Conservation (phyloP, 495 filamentous ascomycete genomes). For the Massariosphaeria phaeospora region DNA sequence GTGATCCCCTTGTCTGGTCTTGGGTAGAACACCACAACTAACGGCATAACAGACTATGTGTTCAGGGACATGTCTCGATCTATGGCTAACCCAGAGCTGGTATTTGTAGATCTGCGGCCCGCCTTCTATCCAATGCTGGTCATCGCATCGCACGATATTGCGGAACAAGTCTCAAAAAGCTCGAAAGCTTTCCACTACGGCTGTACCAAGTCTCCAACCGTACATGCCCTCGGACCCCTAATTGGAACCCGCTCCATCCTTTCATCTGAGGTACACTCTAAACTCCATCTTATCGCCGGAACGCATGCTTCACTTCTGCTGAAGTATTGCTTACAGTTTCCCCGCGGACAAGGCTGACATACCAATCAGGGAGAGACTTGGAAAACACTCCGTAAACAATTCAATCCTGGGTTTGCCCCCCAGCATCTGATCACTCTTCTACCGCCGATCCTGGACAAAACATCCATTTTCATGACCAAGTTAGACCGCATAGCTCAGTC, state of each 20-base stretch:
- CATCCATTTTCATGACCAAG: conserved; percentile 19
- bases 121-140: conserved; percentile 34
- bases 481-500: conserved; percentile 20
- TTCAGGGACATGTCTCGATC: conserved; percentile 12
- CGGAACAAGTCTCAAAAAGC: conserved; percentile 36
- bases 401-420: conserved; percentile 33
- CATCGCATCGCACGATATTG: conserved; percentile 15
- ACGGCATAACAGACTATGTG: conserved; percentile 30
- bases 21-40: too few species aligned
- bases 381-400: conserved; percentile 26
- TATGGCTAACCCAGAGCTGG: conserved; percentile 3
- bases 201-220: conserved; percentile 43
- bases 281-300: background rate
- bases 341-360: background rate
- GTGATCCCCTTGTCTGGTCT: too few species aligned
- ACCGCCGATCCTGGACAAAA: conserved; percentile 27
- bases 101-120: conserved; percentile 38
- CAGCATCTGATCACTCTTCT: conserved; percentile 29
- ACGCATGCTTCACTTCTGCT: background rate
- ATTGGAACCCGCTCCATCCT: conserved; percentile 42
- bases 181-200: conserved; percentile 44
- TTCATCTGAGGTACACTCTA: background rate
- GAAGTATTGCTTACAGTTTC: background rate
- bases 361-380: conserved; percentile 18
- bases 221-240: conserved; percentile 33